A percentile compares a stretch with the other conserved stretches of the same genome.
These are phyloP conservation scores for Penicillium waksmanii DNA, from an alignment of 495 filamentous ascomycete genomes.

Conservation along the genomic window DNA sequence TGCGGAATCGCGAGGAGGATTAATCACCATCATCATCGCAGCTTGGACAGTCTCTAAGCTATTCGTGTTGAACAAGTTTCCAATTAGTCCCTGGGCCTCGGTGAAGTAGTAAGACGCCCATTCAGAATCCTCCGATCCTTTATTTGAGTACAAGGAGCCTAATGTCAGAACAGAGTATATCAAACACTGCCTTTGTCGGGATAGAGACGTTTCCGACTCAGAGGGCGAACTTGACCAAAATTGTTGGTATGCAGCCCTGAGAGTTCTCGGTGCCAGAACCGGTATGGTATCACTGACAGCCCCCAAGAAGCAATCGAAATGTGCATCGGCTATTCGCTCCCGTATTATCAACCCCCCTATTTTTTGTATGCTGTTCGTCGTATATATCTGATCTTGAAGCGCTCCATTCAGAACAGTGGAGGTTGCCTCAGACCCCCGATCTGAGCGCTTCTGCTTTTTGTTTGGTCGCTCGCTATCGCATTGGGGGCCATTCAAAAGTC, in stretches of 20 bases:
- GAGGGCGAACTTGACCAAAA: background rate
- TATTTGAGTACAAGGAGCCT: slow-evolving; percentile 9
- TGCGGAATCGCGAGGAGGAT: background rate
- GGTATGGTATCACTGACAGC: slow-evolving; percentile 6
- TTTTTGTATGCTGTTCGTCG: background rate
- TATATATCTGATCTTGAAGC: background rate
- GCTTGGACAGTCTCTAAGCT: slow-evolving; percentile 10
- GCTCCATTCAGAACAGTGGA: background rate
- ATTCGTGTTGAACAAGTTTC: background rate
- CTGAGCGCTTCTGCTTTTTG: background rate
- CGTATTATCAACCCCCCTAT: background rate
- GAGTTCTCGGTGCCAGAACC: background rate
- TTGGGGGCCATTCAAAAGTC: background rate
- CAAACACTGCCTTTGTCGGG: slow-evolving; percentile 2
- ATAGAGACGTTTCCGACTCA: background rate
- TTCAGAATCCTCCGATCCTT: background rate
- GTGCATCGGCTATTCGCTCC: background rate
- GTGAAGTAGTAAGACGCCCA: slow-evolving; percentile 1
- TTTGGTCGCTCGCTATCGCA: background rate
- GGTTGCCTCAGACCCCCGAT: background rate
- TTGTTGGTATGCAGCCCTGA: background rate
- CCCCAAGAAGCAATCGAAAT: slow-evolving; percentile 5
- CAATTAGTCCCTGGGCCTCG: slow-evolving; percentile 5
- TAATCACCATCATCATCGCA: slow-evolving; percentile 12
- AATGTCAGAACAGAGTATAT: slow-evolving; percentile 10